phyloP scores from a whole-genome alignment of 2,329 filamentous ascomycete species.

The Ophiostoma sp. region DNA sequence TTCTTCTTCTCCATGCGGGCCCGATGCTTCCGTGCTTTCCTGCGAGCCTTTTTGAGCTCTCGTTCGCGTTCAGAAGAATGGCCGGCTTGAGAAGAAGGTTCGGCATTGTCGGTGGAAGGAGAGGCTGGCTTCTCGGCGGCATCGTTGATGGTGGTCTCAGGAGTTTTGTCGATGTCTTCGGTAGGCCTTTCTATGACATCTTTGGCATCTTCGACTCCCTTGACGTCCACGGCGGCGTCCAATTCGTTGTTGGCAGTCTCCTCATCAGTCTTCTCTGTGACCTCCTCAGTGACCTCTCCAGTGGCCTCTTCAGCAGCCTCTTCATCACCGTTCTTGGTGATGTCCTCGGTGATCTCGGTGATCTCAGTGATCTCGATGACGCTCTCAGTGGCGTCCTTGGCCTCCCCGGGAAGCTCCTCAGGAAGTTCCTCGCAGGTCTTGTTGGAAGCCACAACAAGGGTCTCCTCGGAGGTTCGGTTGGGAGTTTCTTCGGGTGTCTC shows the following conservation, averaged over 20 bases:
- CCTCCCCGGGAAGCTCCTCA: too few relatives aligned
- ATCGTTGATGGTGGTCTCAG: not conserved
- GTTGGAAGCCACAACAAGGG: too few relatives aligned
- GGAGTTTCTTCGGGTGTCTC: not conserved
- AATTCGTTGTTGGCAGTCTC: not conserved
- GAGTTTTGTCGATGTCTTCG: not conserved
- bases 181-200: not conserved
- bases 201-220: not conserved
- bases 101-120: not conserved
- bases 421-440: too few relatives aligned
- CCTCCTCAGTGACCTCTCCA: not conserved
- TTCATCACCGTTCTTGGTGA: not conserved
- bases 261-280: not conserved
- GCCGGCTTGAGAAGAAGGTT: not conserved
- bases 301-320: not conserved
- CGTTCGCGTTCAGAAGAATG: not conserved
- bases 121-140: too few relatives aligned
- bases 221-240: too few relatives aligned
- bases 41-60: not conserved
- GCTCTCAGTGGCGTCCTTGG: conserved; percentile 43
- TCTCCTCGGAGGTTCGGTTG: not conserved
- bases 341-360: conserved; percentile 35
- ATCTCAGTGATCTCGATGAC: conserved; percentile 38
- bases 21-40: not conserved
- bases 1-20: not conserved